Base-by-base conservation (phyloP, 1,139 yeast genomes). In the Debaryomyces robertsiae region DNA sequence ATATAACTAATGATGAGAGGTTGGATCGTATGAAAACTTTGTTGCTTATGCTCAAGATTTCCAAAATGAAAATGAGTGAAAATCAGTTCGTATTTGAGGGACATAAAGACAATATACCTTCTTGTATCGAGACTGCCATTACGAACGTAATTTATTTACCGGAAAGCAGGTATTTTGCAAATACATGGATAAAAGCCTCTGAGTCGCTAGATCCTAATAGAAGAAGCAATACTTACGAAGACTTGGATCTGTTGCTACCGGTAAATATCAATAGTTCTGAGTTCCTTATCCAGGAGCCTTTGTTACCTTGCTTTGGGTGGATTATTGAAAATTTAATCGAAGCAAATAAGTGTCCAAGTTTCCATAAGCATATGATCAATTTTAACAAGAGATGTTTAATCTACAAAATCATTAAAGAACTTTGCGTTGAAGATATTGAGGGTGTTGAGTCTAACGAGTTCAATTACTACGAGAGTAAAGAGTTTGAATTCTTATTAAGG, bases 221-320 rank as follows among this genome's bases (percentile, higher is more conserved):
- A 3, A 39, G 36, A 4, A 49, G 47, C 17, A 43, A 43, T 6
- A 43, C 55, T 22, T 59, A 54, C 48, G 73, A 69, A 30, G 65
- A 62, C 41, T 47, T 73, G 33, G 54, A 58, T 34, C 57, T 63
- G 46, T 57, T 78, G 29, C 54, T 78, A 23, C 78, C 78, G 0
- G 43, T 41, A 2, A 48, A 52, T 25, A 47, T 73, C 28, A 53
- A 53, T 7, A 38, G 51, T 1, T 42, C 54, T 3, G 75, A 69
- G 39, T 58, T 72, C 36, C 56, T 59, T 22, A 61, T 58, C 22
- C 51, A 60, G 17, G 77, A 71, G 40, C 73, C 75, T 1, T 61
- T 72, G 35, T 61, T 73, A n/a, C 95, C 96, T 2, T 91, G 97
- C 57, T 79, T 90, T 48, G 97, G 98, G 7, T 73, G 78, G 79